Conservation (phyloP, 495 filamentous ascomycete species). For the Penicillium odoratum region DNA sequence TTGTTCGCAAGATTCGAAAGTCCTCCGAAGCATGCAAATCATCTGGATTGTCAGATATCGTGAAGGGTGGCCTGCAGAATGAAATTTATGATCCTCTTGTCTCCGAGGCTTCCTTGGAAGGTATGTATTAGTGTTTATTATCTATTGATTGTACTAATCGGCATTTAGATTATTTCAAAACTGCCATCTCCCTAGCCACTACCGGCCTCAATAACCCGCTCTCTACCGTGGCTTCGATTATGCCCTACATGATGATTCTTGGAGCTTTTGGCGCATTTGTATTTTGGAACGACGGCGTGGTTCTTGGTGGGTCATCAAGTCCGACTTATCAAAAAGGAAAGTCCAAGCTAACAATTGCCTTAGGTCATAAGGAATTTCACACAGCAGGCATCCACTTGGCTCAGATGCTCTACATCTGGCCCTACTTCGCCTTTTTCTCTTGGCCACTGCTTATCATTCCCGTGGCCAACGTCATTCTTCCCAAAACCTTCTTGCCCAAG, state of each 20-base stretch:
- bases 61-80: slow-evolving; percentile 42
- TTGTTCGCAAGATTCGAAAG: slow-evolving; percentile 46
- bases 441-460: slow-evolving; percentile 68
- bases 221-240: slow-evolving; percentile 49
- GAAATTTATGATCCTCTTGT: slow-evolving; percentile 67
- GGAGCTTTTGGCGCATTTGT: slow-evolving; percentile 72
- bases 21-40: slow-evolving; percentile 28
- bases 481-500: slow-evolving; percentile 36
- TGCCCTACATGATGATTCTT: slow-evolving; percentile 70
- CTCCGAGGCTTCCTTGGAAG: slow-evolving; percentile 53
- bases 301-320: slow-evolving; percentile 62
- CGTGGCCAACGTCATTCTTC: slow-evolving; percentile 42
- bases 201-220: slow-evolving; percentile 52
- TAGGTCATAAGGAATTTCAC: slow-evolving; percentile 92
- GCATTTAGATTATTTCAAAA: slow-evolving; percentile 57
- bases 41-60: slow-evolving; percentile 27
- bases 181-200: slow-evolving; percentile 58
- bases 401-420: slow-evolving; percentile 95
- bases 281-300: slow-evolving; percentile 84
- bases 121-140: slow-evolving; percentile 32
- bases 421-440: slow-evolving; percentile 86
- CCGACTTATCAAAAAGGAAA: background rate
- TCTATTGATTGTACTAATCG: slow-evolving; percentile 24
- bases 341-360: slow-evolving; percentile 2
- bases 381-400: slow-evolving; percentile 82